Conservation (phyloP, 176 grass and related monocot genomes). For the Melocanna baccifera region DNA sequence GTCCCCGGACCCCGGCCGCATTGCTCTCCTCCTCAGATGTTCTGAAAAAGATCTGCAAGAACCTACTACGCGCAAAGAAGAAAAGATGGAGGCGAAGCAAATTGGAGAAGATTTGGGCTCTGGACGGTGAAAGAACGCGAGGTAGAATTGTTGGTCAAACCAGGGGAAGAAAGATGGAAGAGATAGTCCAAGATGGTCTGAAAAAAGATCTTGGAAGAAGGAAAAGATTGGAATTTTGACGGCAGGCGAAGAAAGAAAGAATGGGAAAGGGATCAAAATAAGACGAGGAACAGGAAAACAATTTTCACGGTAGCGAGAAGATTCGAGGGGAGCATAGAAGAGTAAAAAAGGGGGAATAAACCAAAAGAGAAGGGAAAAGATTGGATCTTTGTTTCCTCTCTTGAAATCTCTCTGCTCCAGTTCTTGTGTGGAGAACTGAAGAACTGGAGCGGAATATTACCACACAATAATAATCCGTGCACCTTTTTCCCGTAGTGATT, state of each 20-base stretch:
- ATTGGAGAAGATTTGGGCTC: neutral
- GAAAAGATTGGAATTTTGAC: neutral
- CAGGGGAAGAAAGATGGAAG: neutral
- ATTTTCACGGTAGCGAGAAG: neutral
- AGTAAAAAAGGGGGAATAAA: neutral
- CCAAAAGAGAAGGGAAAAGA: neutral
- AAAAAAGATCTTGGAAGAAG: neutral
- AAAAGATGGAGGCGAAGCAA: neutral
- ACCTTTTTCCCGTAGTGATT: neutral
- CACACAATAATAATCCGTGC: neutral
- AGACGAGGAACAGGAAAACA: neutral
- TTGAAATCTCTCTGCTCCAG: neutral
- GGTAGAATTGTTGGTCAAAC: neutral
- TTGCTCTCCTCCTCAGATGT: conserved; percentile 22
- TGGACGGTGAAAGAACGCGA: neutral
- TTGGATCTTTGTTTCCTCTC: neutral
- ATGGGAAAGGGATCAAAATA: neutral
- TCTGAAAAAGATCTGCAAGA: neutral
- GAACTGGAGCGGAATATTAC: neutral
- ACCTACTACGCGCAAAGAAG: neutral
- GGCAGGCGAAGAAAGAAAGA: neutral
- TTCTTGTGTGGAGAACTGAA: neutral
- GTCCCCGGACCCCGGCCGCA: conserved; percentile 9
- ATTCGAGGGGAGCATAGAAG: neutral
- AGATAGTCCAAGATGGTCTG: neutral